Evolutionary conservation across 108 stramenopile genomes (phyloP), one percentile per base, ranked within the genome.

Genomic region (Nannochloropsis oceanica): DNA sequence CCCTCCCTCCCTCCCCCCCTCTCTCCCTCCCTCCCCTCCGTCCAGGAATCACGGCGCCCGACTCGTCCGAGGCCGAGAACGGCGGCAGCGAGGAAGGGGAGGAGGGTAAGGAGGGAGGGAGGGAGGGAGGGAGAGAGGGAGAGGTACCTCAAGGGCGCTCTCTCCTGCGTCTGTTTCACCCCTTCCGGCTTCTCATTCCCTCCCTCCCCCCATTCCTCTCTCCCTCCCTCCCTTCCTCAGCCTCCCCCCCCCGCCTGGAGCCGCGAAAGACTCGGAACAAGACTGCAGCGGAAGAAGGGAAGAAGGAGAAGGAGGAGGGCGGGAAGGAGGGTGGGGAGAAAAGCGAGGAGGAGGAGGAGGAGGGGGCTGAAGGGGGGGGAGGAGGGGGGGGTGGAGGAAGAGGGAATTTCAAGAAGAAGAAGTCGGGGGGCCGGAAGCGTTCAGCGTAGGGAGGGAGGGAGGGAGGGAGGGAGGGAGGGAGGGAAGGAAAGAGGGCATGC

Each of bases 81-180:
- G 84, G 34, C 34, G 26, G 26, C 24, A 59, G 14, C 20, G 22
- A 12, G 43, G 20, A 42, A n/a, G 80, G 27, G 43, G 42, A 34
- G 44, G 11, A 14, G 25, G 0, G 25, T 27, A 83, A n/a, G 25
- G 25, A 12, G 24, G 14, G 24, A 44, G 25, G 27, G n/a, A 18
- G n/a, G 11, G 26, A 81, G 13, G 81, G 81, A 27, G 25, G 12
- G n/a, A 18, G 81, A 25, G 26, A 13, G n/a, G n/a, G 81, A 81
- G 25, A 12, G 99, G 99, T 92, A 98, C 99, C 83, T 98, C 93
- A 86, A 99, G 93, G 90, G 98, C 99, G 82, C 97, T 96, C 9
- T 96, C 95, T 14, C 99, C 93, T 12, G 95, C 95, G 91, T 97
- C 98, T 24, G 97, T 80, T 43, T 96, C 97, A 43, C 98, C 88